Conservation (phyloP, 306 rosid species). For the Urtica urens region DNA sequence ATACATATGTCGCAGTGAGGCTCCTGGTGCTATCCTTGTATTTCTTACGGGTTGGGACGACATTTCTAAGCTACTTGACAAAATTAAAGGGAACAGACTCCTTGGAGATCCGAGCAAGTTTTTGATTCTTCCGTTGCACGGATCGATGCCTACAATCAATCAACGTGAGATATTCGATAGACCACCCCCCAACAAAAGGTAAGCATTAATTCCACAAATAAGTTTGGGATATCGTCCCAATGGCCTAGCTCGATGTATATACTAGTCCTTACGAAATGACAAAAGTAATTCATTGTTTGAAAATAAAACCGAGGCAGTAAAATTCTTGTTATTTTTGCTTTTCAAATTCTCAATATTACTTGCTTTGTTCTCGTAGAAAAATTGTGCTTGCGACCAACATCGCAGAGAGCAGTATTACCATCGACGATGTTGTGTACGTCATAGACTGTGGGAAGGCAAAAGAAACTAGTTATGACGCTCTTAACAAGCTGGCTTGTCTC, state of each 20-base stretch:
- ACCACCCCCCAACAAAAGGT: slow-evolving; percentile 77
- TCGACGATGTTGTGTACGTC: slow-evolving; percentile 91
- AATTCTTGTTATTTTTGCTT: slow-evolving; percentile 12
- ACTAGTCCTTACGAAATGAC: too few species aligned
- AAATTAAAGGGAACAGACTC: slow-evolving; percentile 57
- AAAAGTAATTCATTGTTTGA: too few species aligned
- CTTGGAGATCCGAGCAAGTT: slow-evolving; percentile 71
- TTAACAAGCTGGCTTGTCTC: slow-evolving; percentile 88
- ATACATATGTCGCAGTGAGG: slow-evolving; percentile 62
- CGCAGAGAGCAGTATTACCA: slow-evolving; percentile 98
- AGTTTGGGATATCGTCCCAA: too few species aligned
- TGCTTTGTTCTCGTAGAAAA: slow-evolving; percentile 49
- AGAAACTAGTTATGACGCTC: slow-evolving; percentile 96
- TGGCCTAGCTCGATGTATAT: too few species aligned
- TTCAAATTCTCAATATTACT: slow-evolving; percentile 14
- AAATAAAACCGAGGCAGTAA: neutral
- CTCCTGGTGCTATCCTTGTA: slow-evolving; percentile 79
- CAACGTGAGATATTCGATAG: slow-evolving; percentile 89
- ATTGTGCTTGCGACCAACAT: slow-evolving; percentile 93
- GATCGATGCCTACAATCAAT: slow-evolving; percentile 88
- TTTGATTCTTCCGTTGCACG: slow-evolving; percentile 72
- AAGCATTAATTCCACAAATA: too few species aligned
- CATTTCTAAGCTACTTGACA: slow-evolving; percentile 72
- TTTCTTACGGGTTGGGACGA: slow-evolving; percentile 99
- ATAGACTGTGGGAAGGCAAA: slow-evolving; percentile 97